Conservation (phyloP, 1,284 basidiomycete species). For the Cutaneotrichosporon sp. region DNA sequence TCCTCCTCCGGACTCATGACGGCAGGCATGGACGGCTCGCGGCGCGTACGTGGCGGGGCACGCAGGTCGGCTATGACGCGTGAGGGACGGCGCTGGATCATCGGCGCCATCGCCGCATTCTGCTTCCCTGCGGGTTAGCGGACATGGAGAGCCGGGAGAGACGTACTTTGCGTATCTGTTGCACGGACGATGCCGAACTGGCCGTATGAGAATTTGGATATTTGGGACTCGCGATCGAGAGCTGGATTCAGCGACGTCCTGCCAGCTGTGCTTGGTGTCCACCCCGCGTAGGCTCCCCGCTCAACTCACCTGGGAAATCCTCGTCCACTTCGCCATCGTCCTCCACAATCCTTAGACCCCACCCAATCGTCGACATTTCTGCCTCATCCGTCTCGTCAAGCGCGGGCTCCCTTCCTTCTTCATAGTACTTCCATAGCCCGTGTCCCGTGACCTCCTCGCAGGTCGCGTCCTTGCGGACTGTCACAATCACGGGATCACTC, state of each 20-base stretch:
- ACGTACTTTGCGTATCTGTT: conserved; percentile 67
- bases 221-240: conserved; percentile 77
- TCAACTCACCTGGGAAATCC: conserved; percentile 76
- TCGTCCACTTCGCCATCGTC: conserved; percentile 98
- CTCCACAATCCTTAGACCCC: conserved; percentile 93
- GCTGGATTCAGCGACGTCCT: conserved; percentile 53
- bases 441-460: conserved; percentile 96
- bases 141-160: neutral
- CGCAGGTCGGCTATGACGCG: conserved; percentile 29
- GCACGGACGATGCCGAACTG: conserved; percentile 79
- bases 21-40: neutral
- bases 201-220: conserved; percentile 83
- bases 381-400: conserved; percentile 51
- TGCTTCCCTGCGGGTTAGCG: conserved; percentile 62
- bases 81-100: conserved; percentile 40
- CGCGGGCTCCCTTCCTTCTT: conserved; percentile 72
- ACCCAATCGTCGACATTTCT: conserved; percentile 71
- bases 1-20: neutral
- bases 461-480: conserved; percentile 78
- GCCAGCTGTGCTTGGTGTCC: conserved; percentile 17
- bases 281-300: neutral
- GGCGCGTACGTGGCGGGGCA: conserved; percentile 2
- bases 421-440: conserved; percentile 85
- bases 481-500: conserved; percentile 50
- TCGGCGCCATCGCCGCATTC: conserved; percentile 63